phyloP scores from a whole-genome alignment of 2,329 filamentous ascomycete species.

The Neonectria ditissima region DNA sequence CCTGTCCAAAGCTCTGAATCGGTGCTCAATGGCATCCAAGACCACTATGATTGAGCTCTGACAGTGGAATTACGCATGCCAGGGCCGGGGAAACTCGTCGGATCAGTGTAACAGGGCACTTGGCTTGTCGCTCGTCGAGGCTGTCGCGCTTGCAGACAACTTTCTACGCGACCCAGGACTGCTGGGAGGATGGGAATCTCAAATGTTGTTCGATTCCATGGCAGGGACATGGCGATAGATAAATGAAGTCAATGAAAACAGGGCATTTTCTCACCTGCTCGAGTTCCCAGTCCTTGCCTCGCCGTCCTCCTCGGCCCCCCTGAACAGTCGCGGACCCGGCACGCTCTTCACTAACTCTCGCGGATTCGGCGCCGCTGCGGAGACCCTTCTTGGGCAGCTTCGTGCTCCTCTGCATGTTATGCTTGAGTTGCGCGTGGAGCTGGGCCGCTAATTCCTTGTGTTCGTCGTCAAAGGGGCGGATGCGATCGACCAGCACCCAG shows the following conservation, averaged over 20 bases:
- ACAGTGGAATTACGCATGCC: neutral
- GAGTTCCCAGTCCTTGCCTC: constrained; percentile 83
- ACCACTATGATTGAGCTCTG: neutral
- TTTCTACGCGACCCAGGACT: constrained; percentile 8
- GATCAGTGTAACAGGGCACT: neutral
- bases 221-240: neutral
- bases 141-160: neutral
- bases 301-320: constrained; percentile 75
- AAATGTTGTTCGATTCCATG: neutral
- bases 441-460: constrained; percentile 89
- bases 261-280: constrained; percentile 73
- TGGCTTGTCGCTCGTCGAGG: neutral
- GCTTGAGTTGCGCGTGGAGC: constrained; percentile 76
- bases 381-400: constrained; percentile 66
- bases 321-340: constrained; percentile 68
- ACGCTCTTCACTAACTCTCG: constrained; percentile 82
- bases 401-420: constrained; percentile 63
- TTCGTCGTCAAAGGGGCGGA: constrained; percentile 94
- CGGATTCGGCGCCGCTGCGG: constrained; percentile 58
- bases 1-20: neutral
- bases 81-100: neutral
- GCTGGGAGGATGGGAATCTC: neutral
- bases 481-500: constrained; percentile 93
- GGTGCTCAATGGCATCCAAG: neutral
- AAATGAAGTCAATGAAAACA: constrained; percentile 18